Evolutionary conservation across 768 basidiomycete species (phyloP).

Genomic region (Boletus rubropictus): DNA sequence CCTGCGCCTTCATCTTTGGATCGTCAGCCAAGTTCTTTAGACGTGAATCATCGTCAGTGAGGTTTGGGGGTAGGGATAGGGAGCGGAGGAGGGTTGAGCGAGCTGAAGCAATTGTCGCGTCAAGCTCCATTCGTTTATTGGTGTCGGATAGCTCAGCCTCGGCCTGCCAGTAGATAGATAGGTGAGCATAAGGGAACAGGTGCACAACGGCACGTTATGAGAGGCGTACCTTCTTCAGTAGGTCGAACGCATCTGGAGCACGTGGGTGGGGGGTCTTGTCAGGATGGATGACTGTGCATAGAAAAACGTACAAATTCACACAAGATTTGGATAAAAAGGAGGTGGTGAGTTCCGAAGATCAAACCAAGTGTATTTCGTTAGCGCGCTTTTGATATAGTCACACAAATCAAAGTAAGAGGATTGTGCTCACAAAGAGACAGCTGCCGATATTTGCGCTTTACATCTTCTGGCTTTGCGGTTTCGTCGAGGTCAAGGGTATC

Average conservation of each 20-base stretch:
- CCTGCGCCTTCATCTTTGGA: conserved; percentile 29
- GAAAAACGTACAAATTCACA: conserved; percentile 37
- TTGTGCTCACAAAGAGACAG: conserved; percentile 69
- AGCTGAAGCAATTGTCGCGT: conserved; percentile 73
- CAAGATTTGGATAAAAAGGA: not conserved
- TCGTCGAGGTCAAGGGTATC: conserved; percentile 83
- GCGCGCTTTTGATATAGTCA: conserved; percentile 13
- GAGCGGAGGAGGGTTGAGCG: conserved; percentile 61
- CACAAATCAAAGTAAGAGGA: conserved; percentile 6
- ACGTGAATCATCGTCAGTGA: conserved; percentile 52
- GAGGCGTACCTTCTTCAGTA: conserved; percentile 76
- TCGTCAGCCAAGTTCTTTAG: conserved; percentile 42
- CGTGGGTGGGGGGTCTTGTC: conserved; percentile 89
- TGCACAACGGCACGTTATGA: not conserved
- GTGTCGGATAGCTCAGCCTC: conserved; percentile 79
- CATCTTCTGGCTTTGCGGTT: conserved; percentile 65
- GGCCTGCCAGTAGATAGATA: conserved; percentile 44
- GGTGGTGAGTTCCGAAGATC: not conserved
- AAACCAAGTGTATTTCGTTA: conserved; percentile 15
- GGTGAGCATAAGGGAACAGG: not conserved
- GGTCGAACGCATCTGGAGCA: conserved; percentile 89
- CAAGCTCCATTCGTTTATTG: conserved; percentile 73
- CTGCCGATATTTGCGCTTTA: conserved; percentile 86
- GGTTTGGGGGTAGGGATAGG: conserved; percentile 55
- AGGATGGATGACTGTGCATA: conserved; percentile 84